Evolutionary conservation across 306 rosid species (phyloP), one percentile per base, ranked within the genome.

Genomic region (Pterocarpus macrocarpus): DNA sequence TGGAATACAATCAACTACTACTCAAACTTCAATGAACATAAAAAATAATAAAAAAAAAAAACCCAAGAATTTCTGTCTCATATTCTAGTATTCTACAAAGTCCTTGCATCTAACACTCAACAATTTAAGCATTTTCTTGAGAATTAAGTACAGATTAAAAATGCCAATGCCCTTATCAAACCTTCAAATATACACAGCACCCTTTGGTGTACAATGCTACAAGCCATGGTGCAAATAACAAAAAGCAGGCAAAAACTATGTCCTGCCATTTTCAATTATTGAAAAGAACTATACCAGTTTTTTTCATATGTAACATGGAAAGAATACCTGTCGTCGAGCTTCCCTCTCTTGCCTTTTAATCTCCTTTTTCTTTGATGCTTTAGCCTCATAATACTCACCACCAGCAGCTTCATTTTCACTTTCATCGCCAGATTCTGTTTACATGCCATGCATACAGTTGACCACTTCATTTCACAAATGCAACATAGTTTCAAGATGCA

Each of bases 291-390:
- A 32, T 9, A 64, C 28, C 33, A 41, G 71, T 36, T 58, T 43
- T 7, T 8, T 36, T 34, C 32, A 62, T 6, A 8, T 2, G 33
- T 12, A 32, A 61, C 5, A 68, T 68, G 65, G 68, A 69, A 78
- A 61, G 47, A 16, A 75, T 76, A 89, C 99, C 90, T 93, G 98
- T 77, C 98, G 83, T 2, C 92, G 97, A 33, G 94, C 91, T 81
- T 93, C 99, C 77, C 97, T 91, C 85, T 93, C 99, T 83, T 95
- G 92, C 85, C 90, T 89, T 85, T 89, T 95, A 82, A 83, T 88
- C 84, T 92, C 99, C 86, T 87, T 93, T 75, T 95, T 95, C 75
- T 64, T 90, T 61, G 86, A 76, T 59, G 88, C 92, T 82, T 68
- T 86, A 64, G 87, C 94, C 80, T 88, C 98, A 79, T 86, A 69